Base-by-base conservation (phyloP, 768 basidiomycete genomes). In the Filobasidium wieringae region DNA sequence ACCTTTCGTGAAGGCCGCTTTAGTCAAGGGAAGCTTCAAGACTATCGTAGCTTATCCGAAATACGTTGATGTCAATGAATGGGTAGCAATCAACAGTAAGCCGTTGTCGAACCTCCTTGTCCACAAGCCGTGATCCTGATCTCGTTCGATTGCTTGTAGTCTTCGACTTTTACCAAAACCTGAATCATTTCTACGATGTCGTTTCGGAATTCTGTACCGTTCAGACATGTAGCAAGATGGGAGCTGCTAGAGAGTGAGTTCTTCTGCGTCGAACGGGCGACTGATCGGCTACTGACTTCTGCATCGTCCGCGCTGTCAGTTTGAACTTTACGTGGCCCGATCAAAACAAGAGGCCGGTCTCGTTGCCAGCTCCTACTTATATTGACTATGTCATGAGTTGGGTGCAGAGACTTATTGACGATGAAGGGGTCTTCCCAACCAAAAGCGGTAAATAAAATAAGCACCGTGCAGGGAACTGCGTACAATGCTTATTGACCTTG, bases 381-480 rank as follows among this genome's bases (percentile, higher is more conserved):
- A 89, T 96, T 67, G 93, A 96, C 78, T 93, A 88, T 63, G 93
- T 96, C 66, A 90, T 96, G 86, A 89, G 91, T 4, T 91, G 89
- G 79, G 82, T 95, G 27, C 93, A 97, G 73, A 91, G 87, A 69
- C 79, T 93, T 27, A 78, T 96, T 31, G 88, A 96, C 65, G 92
- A 97, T 76, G 91, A 96, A 68, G 84, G 82, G 65, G 83, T 85
- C 55, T 96, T 96, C 78, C 93, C 92, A 5, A 90, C 92, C 9
- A 93, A 95, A 73, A 83, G 87, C n/a, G 88, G 91, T 88, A 67
- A 64, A 81, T 75, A 15, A 3, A 56, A 5, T 9, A 11, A 22
- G 41, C 41, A 37, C 11, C 11, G 9, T n/a, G 36, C 36, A 37
- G 36, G 11, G 36, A 37, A n/a, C 11, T 9, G 36, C n/a, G 36